phyloP scores from a whole-genome alignment of 352 stramenopile species.

The Phytophthora quininea region DNA sequence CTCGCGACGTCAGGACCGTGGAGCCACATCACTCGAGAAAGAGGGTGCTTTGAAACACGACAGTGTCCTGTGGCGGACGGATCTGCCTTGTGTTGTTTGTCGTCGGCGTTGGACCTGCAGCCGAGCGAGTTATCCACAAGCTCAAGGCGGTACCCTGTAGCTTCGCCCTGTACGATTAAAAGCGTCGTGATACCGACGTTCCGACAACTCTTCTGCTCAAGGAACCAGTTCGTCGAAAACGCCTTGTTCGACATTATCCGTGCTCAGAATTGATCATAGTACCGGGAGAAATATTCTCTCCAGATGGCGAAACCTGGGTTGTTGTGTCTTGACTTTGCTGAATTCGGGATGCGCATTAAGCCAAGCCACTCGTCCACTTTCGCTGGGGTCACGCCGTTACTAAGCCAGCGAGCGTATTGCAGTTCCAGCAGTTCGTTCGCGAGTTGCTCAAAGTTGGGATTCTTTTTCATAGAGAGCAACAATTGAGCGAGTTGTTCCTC shows the following conservation, averaged over 20 bases:
- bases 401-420: background rate
- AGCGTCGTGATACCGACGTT: conserved; percentile 14
- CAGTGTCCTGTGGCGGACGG: conserved; percentile 2
- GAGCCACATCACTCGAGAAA: conserved; percentile 7
- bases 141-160: background rate
- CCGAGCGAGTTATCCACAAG: background rate
- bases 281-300: background rate
- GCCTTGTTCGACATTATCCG: conserved; percentile 5
- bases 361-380: background rate
- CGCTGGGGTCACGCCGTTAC: background rate
- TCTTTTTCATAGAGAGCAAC: background rate
- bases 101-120: conserved; percentile 7
- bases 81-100: conserved; percentile 7
- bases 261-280: background rate
- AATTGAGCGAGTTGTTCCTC: background rate
- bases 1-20: background rate
- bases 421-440: background rate
- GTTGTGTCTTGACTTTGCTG: background rate
- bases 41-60: conserved; percentile 6
- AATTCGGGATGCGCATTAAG: background rate
- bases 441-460: background rate
- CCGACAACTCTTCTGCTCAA: conserved; percentile 7
- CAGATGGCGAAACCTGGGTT: background rate
- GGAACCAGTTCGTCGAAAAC: conserved; percentile 21
- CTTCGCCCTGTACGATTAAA: background rate